Percentiles rank a stretch among this genome's conserved stretches.
Conservation (phyloP, 208 protist genomes). For the Zelonia costaricensis region DNA sequence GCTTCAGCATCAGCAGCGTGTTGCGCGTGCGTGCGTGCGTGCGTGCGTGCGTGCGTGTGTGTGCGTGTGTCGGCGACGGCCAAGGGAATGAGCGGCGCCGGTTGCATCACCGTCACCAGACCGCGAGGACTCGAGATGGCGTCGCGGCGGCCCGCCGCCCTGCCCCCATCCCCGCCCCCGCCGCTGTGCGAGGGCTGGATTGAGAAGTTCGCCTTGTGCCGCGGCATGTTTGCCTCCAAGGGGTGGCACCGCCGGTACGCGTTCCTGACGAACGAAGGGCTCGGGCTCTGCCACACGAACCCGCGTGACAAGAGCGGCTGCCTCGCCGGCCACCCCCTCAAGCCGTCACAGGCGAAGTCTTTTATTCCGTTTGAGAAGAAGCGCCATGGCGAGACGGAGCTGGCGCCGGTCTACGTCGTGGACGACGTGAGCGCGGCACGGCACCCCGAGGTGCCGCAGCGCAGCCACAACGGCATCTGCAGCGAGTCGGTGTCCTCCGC, state of each 20-base stretch:
- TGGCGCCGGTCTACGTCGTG: slow-evolving; percentile 57
- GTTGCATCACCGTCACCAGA: too few relatives aligned
- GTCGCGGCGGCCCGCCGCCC: too few relatives aligned
- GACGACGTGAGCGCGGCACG: slow-evolving; percentile 39
- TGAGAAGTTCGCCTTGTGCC: slow-evolving; percentile 57
- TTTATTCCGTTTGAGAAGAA: slow-evolving; percentile 45
- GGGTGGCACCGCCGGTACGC: slow-evolving; percentile 55
- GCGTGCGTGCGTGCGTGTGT: too few relatives aligned
- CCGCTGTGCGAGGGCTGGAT: slow-evolving; percentile 67
- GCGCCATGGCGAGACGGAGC: slow-evolving; percentile 14
- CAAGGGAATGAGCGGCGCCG: too few relatives aligned
- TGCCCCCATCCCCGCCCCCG: background rate
- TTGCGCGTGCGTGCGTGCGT: too few relatives aligned
- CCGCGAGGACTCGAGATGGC: too few relatives aligned
- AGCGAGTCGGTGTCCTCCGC: slow-evolving; percentile 12
- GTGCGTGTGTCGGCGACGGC: too few relatives aligned
- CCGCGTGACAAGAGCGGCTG: slow-evolving; percentile 21
- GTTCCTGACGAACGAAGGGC: slow-evolving; percentile 44
- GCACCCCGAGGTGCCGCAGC: slow-evolving; percentile 40
- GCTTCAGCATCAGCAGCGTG: too few relatives aligned
- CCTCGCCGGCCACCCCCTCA: background rate
- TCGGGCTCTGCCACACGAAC: slow-evolving; percentile 42
- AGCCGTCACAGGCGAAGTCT: slow-evolving; percentile 18
- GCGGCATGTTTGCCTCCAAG: slow-evolving; percentile 39
- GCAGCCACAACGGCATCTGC: slow-evolving; percentile 35